Evolutionary conservation across 192 early-diverging fungal species (phyloP).

Genomic region (Coemansia biformis): DNA sequence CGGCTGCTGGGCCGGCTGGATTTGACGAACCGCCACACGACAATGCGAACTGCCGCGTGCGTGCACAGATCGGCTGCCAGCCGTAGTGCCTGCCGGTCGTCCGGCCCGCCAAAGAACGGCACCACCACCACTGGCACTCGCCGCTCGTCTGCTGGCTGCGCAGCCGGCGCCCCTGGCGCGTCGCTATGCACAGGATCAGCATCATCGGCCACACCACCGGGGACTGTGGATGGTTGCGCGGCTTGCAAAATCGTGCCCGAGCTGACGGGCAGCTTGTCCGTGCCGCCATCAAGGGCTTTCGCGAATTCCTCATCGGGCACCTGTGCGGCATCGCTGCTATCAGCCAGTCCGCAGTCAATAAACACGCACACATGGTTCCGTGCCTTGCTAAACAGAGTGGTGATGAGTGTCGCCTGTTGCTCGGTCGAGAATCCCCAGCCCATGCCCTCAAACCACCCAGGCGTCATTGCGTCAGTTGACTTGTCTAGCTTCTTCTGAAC

Average conservation of each 20-base stretch:
- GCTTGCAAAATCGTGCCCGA: too few species aligned
- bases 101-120: constrained; percentile 65
- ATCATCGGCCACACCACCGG: too few species aligned
- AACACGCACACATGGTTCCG: constrained; percentile 54
- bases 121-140: constrained; percentile 60
- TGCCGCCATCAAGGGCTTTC: too few species aligned
- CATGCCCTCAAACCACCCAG: constrained; percentile 42
- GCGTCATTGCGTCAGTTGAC: constrained; percentile 4
- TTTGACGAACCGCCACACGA: constrained; percentile 49
- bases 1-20: constrained; percentile 5
- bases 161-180: background rate
- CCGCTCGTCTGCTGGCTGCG: constrained; percentile 31
- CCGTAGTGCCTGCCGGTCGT: constrained; percentile 50
- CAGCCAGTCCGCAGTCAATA: constrained; percentile 67
- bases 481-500: too few species aligned
- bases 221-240: too few species aligned
- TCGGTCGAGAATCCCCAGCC: constrained; percentile 47
- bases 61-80: constrained; percentile 24
- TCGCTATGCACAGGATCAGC: too few species aligned
- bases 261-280: too few species aligned
- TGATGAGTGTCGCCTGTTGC: constrained; percentile 50
- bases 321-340: constrained; percentile 9
- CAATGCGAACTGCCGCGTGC: constrained; percentile 49
- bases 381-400: constrained; percentile 45
- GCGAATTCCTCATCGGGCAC: too few species aligned